These are phyloP conservation scores for Mycosphaerella sp. DNA, from an alignment of 2,329 filamentous ascomycete species.

Conservation along the genomic window DNA sequence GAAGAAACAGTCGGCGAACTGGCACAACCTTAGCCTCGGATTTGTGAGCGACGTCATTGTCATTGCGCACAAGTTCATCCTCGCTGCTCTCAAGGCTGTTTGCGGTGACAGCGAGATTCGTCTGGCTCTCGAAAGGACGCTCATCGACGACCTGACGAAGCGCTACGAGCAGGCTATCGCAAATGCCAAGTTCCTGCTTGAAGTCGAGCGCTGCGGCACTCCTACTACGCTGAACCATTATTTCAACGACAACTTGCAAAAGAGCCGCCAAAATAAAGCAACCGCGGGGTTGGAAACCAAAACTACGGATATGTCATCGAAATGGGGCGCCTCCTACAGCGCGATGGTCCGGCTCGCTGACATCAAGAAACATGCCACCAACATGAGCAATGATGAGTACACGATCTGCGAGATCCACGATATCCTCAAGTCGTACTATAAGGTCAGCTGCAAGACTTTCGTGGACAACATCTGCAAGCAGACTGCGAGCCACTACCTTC, in stretches of 20 bases:
- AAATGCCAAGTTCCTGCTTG: conserved; percentile 48
- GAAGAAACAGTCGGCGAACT: conserved; percentile 40
- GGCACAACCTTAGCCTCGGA: conserved; percentile 43
- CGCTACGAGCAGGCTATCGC: conserved; percentile 46
- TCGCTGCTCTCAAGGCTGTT: conserved; percentile 37
- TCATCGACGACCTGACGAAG: conserved; percentile 44
- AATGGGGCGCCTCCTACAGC: too few species aligned
- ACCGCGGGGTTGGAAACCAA: too few species aligned
- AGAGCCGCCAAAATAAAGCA: conserved; percentile 7
- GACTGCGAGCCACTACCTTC: conserved; percentile 49
- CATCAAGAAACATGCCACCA: too few species aligned
- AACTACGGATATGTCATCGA: too few species aligned
- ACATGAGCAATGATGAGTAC: too few species aligned
- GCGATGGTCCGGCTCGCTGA: too few species aligned
- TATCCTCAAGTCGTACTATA: conserved; percentile 50
- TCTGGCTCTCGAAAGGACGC: conserved; percentile 38
- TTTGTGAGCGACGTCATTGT: conserved; percentile 50
- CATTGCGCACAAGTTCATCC: conserved; percentile 51
- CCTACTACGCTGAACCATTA: conserved; percentile 50
- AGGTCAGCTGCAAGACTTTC: conserved; percentile 55
- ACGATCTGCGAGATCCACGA: conserved; percentile 46
- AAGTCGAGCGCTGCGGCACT: conserved; percentile 44
- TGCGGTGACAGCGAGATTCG: conserved; percentile 44
- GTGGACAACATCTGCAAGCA: conserved; percentile 58
- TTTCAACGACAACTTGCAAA: conserved; percentile 46